Percentiles rank a stretch among this genome's conserved stretches.
phyloP scores from a whole-genome alignment of 345 rosid species.

The Eucalyptus coolabah region DNA sequence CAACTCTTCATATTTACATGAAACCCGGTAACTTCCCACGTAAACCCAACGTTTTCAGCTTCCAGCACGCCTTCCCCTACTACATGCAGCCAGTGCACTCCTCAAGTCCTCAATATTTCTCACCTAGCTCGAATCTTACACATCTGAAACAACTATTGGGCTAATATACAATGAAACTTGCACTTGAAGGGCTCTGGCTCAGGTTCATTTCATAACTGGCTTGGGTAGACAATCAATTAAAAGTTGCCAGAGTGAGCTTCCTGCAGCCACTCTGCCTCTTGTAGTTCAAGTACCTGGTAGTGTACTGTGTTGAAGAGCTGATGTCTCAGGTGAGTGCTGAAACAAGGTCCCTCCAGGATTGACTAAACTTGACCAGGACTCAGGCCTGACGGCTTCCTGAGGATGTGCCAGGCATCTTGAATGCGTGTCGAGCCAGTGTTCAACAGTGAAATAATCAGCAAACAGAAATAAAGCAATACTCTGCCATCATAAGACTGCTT shows the following conservation, averaged over 20 bases:
- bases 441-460: conserved; percentile 23
- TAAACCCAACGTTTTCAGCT: conserved; percentile 2
- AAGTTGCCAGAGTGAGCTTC: conserved; percentile 92
- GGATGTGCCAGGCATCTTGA: conserved; percentile 51
- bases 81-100: conserved; percentile 32
- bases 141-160: conserved; percentile 45
- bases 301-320: conserved; percentile 45
- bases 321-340: conserved; percentile 41
- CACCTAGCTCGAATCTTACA: conserved; percentile 52
- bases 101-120: conserved; percentile 55
- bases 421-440: conserved; percentile 68
- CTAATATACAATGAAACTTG: conserved; percentile 49
- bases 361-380: conserved; percentile 63
- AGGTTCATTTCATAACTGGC: conserved; percentile 70
- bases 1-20: background rate
- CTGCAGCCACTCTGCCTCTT: conserved; percentile 69
- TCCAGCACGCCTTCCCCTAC: conserved; percentile 14
- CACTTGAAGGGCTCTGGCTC: conserved; percentile 49
- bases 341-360: conserved; percentile 44
- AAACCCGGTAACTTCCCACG: background rate
- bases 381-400: conserved; percentile 41
- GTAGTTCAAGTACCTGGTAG: conserved; percentile 57
- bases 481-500: background rate
- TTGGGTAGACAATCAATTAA: conserved; percentile 48
- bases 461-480: background rate